phyloP scores from a whole-genome alignment of 257 asterid species.

The Echium plantagineum region DNA sequence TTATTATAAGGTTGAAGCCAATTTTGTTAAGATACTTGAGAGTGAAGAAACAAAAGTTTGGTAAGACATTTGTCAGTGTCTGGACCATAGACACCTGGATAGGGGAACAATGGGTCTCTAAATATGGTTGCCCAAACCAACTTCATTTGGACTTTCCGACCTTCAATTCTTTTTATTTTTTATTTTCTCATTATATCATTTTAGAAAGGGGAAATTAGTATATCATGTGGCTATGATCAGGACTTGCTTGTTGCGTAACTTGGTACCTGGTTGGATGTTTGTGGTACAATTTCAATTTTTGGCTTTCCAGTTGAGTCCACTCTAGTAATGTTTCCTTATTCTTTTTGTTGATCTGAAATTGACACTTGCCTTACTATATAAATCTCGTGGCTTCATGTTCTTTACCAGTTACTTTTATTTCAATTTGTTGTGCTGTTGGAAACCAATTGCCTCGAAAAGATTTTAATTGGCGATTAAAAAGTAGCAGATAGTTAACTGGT shows the following conservation, averaged over 20 bases:
- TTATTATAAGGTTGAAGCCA: too few relatives aligned
- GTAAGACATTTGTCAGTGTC: too few relatives aligned
- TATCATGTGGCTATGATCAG: too few relatives aligned
- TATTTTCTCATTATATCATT: too few relatives aligned
- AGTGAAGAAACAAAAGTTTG: too few relatives aligned
- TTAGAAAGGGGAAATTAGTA: too few relatives aligned
- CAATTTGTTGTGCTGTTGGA: too few relatives aligned
- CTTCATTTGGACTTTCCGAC: not conserved
- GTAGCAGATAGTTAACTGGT: not conserved
- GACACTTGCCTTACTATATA: not conserved
- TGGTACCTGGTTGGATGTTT: not conserved
- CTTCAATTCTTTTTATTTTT: not conserved
- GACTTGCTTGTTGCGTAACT: too few relatives aligned
- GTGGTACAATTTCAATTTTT: not conserved
- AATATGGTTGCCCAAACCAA: not conserved
- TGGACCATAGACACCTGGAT: too few relatives aligned
- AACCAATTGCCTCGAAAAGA: not conserved
- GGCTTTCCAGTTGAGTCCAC: not conserved
- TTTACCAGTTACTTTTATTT: too few relatives aligned
- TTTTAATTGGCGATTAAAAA: not conserved
- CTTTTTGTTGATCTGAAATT: not conserved
- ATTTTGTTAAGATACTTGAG: too few relatives aligned
- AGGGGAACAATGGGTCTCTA: too few relatives aligned
- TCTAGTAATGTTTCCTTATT: not conserved
- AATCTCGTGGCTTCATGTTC: not conserved